phyloP scores from a whole-genome alignment of 1,284 basidiomycete species.

The Phellopilus nigrolimitatus region DNA sequence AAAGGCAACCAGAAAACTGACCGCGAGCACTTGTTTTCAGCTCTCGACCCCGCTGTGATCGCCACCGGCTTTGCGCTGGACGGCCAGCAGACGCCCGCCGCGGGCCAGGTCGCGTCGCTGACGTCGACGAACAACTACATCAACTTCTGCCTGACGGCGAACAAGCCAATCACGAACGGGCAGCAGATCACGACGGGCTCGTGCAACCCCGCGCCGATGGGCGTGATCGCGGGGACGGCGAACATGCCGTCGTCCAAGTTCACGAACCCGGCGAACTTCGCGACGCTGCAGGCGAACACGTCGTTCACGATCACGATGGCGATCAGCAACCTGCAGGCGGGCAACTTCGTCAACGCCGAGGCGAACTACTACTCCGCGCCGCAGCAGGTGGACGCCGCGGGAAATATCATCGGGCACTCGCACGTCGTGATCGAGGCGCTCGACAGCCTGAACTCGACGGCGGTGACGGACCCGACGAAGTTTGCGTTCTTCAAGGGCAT shows the following conservation, averaged over 20 bases:
- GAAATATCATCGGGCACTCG: slow-evolving; percentile 54
- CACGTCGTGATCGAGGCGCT: slow-evolving; percentile 64
- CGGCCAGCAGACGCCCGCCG: slow-evolving; percentile 39
- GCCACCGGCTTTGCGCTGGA: slow-evolving; percentile 38
- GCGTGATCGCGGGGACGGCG: slow-evolving; percentile 36
- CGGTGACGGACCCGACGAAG: slow-evolving; percentile 48
- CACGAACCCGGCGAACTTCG: slow-evolving; percentile 39
- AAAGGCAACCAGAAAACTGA: too few relatives aligned
- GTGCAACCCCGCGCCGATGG: slow-evolving; percentile 40
- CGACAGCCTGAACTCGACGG: slow-evolving; percentile 45
- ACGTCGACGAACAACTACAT: slow-evolving; percentile 56
- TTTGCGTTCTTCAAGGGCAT: slow-evolving; percentile 73
- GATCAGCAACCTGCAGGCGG: slow-evolving; percentile 43
- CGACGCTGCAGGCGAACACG: slow-evolving; percentile 37
- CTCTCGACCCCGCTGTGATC: slow-evolving; percentile 39
- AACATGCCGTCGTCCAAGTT: slow-evolving; percentile 52
- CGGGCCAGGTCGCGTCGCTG: slow-evolving; percentile 42
- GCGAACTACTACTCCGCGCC: slow-evolving; percentile 55
- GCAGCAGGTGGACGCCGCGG: slow-evolving; percentile 49
- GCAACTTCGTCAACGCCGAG: slow-evolving; percentile 50
- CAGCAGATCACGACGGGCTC: slow-evolving; percentile 39
- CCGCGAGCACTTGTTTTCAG: slow-evolving; percentile 24
- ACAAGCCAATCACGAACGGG: slow-evolving; percentile 39
- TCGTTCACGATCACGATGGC: slow-evolving; percentile 49
- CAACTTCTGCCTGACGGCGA: slow-evolving; percentile 34